A percentile compares a stretch with the other conserved stretches of the same genome.
Conservation (phyloP, 768 basidiomycete genomes). For the Crucibulum laeve region DNA sequence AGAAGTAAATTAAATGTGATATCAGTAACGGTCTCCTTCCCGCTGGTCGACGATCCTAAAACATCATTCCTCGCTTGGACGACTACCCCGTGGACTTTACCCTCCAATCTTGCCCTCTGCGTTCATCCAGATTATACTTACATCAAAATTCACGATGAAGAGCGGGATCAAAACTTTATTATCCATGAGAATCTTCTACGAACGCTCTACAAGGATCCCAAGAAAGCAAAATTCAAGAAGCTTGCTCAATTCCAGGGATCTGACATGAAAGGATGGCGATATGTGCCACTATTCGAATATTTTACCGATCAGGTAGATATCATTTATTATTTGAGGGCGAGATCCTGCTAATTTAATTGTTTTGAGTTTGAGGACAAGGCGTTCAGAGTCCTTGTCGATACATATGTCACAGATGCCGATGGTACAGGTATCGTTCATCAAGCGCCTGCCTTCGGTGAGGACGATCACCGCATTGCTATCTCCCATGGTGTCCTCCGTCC, state of each 20-base stretch:
- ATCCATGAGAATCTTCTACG: slow-evolving; percentile 82
- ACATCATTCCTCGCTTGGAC: slow-evolving; percentile 97
- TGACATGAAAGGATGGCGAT: slow-evolving; percentile 96
- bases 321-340: background rate
- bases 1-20: too few relatives aligned
- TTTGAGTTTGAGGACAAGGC: slow-evolving; percentile 84
- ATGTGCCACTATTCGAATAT: slow-evolving; percentile 93
- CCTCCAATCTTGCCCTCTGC: slow-evolving; percentile 91
- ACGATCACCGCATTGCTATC: slow-evolving; percentile 93
- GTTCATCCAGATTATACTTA: slow-evolving; percentile 96
- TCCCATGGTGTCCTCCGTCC: slow-evolving; percentile 75
- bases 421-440: slow-evolving; percentile 99
- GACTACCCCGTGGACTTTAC: slow-evolving; percentile 97
- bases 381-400: slow-evolving; percentile 85
- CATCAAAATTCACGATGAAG: slow-evolving; percentile 92
- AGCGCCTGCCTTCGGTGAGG: slow-evolving; percentile 97
- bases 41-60: slow-evolving; percentile 85
- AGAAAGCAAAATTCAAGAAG: slow-evolving; percentile 95
- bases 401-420: slow-evolving; percentile 88
- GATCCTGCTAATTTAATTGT: background rate
- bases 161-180: slow-evolving; percentile 85
- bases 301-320: slow-evolving; percentile 81
- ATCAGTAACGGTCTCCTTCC: slow-evolving; percentile 90
- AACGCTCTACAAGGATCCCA: slow-evolving; percentile 93
- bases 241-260: slow-evolving; percentile 81